Conservation (phyloP, 2,329 filamentous ascomycete genomes). For the Fusarium euwallaceae region DNA sequence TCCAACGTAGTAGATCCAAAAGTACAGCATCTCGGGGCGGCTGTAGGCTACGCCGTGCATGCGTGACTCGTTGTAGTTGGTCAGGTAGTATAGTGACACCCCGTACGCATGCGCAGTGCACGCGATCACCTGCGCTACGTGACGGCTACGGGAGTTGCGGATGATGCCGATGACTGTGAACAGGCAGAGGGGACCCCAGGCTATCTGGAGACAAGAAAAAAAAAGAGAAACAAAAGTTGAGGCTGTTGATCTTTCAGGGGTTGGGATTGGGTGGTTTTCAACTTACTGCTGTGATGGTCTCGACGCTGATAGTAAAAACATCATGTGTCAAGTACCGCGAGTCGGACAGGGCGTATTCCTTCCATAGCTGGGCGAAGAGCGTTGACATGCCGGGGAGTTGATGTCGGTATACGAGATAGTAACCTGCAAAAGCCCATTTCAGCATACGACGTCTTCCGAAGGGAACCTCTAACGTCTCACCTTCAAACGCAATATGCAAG, state of each 20-base stretch:
- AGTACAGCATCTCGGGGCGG: slow-evolving; percentile 71
- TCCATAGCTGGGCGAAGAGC: slow-evolving; percentile 89
- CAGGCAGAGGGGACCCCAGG: slow-evolving; percentile 72
- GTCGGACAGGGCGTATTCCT: slow-evolving; percentile 90
- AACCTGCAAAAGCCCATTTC: slow-evolving; percentile 62
- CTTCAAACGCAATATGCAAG: slow-evolving; percentile 87
- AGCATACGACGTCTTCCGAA: background rate
- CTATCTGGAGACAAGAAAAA: slow-evolving; percentile 52
- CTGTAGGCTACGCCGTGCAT: slow-evolving; percentile 63
- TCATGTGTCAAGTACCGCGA: slow-evolving; percentile 88
- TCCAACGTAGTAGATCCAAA: slow-evolving; percentile 73
- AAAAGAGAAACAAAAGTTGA: slow-evolving; percentile 7
- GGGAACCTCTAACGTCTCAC: slow-evolving; percentile 52
- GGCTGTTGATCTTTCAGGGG: background rate
- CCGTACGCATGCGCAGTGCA: slow-evolving; percentile 71
- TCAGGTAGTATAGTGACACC: slow-evolving; percentile 72
- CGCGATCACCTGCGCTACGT: slow-evolving; percentile 65
- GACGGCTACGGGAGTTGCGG: slow-evolving; percentile 58
- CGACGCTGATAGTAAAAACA: slow-evolving; percentile 88
- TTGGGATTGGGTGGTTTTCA: background rate
- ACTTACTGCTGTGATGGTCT: slow-evolving; percentile 73
- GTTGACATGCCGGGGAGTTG: slow-evolving; percentile 76
- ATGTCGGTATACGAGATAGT: slow-evolving; percentile 79
- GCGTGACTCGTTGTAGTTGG: slow-evolving; percentile 64
- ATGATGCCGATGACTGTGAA: slow-evolving; percentile 62